Conservation (phyloP, 306 rosid genomes). For the Gillenia trifoliata region DNA sequence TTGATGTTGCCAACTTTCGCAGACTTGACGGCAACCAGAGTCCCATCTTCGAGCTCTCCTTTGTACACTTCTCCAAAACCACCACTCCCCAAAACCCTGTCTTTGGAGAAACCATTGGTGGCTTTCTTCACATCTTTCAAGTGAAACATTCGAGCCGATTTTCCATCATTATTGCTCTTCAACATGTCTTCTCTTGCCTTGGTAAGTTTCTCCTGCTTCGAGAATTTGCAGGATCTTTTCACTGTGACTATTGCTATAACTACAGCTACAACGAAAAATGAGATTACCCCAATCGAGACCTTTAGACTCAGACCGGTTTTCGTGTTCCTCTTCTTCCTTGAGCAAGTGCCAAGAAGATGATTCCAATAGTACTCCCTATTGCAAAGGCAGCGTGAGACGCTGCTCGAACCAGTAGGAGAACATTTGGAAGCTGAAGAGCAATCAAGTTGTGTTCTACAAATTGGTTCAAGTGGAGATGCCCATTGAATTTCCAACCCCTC, state of each 20-base stretch:
- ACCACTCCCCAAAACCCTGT: constrained; percentile 70
- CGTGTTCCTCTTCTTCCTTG: constrained; percentile 34
- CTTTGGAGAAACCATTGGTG: constrained; percentile 62
- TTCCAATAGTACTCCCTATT: constrained; percentile 57
- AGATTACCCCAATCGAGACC: constrained; percentile 37
- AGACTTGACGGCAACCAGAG: constrained; percentile 74
- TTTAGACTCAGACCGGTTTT: constrained; percentile 38
- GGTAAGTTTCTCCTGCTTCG: constrained; percentile 32
- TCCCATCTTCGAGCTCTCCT: constrained; percentile 79
- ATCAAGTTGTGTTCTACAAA: constrained; percentile 58
- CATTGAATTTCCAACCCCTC: constrained; percentile 93
- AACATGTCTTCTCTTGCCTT: constrained; percentile 59
- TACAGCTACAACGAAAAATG: constrained; percentile 42
- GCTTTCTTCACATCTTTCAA: constrained; percentile 81
- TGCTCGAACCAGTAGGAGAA: constrained; percentile 22
- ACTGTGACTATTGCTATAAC: constrained; percentile 30
- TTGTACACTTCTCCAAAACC: constrained; percentile 90
- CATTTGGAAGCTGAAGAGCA: constrained; percentile 59
- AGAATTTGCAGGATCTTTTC: constrained; percentile 34
- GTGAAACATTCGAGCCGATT: constrained; percentile 55
- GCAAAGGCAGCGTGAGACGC: constrained; percentile 56
- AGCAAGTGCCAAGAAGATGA: constrained; percentile 50
- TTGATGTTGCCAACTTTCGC: constrained; percentile 87
- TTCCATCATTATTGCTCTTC: constrained; percentile 46
- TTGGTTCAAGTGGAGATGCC: constrained; percentile 68